Conservation (phyloP, 371 early-diverging fungal genomes). For the Encephalitozoon intestinalis region DNA sequence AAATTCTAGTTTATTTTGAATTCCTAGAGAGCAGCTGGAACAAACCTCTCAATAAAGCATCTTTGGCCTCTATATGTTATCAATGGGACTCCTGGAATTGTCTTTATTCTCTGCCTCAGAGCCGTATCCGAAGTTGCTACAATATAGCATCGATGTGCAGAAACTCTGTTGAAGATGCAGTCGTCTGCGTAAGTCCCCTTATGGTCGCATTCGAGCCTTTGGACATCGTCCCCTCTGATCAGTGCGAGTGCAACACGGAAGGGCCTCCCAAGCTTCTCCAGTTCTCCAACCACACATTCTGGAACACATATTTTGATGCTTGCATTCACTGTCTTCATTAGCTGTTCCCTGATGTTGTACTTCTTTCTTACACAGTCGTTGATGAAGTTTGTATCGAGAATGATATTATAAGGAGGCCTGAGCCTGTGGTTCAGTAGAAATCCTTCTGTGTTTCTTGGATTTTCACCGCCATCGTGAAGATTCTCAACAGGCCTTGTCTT, state of each 20-base stretch:
- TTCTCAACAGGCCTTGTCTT: background rate
- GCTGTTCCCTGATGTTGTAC: conserved; percentile 80
- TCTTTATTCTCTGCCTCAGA: conserved; percentile 87
- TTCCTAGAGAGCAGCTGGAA: conserved; percentile 6
- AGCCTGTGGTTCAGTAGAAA: conserved; percentile 87
- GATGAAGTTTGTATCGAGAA: conserved; percentile 99
- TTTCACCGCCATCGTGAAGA: background rate
- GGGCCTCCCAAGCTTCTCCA: conserved; percentile 93
- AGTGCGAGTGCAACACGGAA: conserved; percentile 77
- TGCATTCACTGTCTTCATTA: conserved; percentile 88
- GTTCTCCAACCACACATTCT: conserved; percentile 96
- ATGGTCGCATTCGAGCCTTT: conserved; percentile 87
- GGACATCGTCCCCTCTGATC: conserved; percentile 61
- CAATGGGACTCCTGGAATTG: conserved; percentile 95
- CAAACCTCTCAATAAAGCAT: conserved; percentile 85
- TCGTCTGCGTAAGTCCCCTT: conserved; percentile 99
- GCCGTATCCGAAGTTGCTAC: conserved; percentile 98
- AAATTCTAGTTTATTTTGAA: background rate
- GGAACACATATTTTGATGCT: conserved; percentile 81
- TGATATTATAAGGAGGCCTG: conserved; percentile 90
- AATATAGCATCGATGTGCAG: conserved; percentile 89
- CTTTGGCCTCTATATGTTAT: conserved; percentile 85
- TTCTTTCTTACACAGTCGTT: conserved; percentile 97
- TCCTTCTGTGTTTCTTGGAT: background rate
- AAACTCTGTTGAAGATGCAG: conserved; percentile 87